A percentile compares a stretch with the other conserved stretches of the same genome.
These are phyloP conservation scores for Apiotrichum sp. DNA, from an alignment of 1,284 basidiomycete species.

Conservation along the genomic window DNA sequence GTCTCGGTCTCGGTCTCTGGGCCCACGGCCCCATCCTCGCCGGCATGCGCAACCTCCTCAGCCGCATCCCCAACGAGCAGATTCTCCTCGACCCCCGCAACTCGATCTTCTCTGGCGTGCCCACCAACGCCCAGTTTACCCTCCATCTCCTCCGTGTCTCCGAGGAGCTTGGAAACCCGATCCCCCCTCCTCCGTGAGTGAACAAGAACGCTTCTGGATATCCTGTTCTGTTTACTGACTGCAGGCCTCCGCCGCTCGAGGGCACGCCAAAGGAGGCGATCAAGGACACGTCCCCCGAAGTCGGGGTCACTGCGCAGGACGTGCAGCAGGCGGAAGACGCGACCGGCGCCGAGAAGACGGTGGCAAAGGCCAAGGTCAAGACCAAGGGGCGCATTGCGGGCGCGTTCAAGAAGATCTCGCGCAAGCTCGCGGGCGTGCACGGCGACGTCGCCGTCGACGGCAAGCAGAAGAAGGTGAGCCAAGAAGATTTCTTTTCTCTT, in stretches of 20 bases:
- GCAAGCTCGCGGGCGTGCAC: conserved; percentile 1
- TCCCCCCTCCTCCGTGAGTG: conserved; percentile 38
- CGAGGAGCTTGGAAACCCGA: conserved; percentile 43
- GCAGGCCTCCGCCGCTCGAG: background rate
- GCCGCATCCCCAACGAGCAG: background rate
- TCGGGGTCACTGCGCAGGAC: too few relatives aligned
- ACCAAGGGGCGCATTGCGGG: background rate
- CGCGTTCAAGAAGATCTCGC: conserved; percentile 6
- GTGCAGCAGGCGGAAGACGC: too few relatives aligned
- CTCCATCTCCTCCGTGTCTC: conserved; percentile 53
- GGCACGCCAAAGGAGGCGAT: background rate
- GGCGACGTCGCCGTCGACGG: conserved; percentile 5
- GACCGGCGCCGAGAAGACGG: background rate
- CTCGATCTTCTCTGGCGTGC: conserved; percentile 52
- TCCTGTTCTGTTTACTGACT: too few relatives aligned
- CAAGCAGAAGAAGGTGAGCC: background rate
- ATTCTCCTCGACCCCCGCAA: conserved; percentile 30
- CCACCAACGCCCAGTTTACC: conserved; percentile 56
- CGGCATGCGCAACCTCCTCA: background rate
- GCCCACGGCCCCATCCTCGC: conserved; percentile 25
- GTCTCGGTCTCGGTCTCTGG: conserved; percentile 53
- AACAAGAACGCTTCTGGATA: too few relatives aligned
- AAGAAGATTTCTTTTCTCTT: too few relatives aligned
- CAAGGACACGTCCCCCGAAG: background rate
- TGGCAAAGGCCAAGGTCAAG: background rate